A percentile compares a stretch with the other conserved stretches of the same genome.
These are phyloP conservation scores for Moesziomyces antarcticus DNA, from an alignment of 1,284 basidiomycete genomes.

Conservation along the genomic window DNA sequence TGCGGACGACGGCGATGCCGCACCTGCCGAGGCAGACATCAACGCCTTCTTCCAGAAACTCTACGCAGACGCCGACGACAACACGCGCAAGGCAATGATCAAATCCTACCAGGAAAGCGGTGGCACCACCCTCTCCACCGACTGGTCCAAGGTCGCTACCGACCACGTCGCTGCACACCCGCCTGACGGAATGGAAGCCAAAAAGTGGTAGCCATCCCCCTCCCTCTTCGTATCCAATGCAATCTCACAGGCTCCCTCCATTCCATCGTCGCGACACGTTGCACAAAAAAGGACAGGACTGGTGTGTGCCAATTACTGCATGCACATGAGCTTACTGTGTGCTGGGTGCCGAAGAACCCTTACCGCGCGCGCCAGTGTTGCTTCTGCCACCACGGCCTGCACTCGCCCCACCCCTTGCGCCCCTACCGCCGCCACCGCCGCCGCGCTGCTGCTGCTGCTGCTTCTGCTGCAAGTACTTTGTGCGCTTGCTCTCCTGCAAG, in stretches of 20 bases:
- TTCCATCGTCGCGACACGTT: too few species aligned
- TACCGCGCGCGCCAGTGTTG: not conserved
- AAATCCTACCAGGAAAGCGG: conserved; percentile 65
- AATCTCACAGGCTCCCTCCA: too few species aligned
- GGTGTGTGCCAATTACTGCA: not conserved
- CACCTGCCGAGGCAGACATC: conserved; percentile 49
- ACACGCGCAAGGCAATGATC: conserved; percentile 65
- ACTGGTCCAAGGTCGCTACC: conserved; percentile 64
- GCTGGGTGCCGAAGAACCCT: not conserved
- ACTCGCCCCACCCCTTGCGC: conserved; percentile 19
- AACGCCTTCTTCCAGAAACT: conserved; percentile 65
- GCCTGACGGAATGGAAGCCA: conserved; percentile 64
- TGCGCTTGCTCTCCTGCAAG: conserved; percentile 46
- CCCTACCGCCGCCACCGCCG: not conserved
- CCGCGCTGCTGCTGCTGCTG: conserved; percentile 25
- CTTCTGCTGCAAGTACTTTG: conserved; percentile 40
- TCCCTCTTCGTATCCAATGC: not conserved
- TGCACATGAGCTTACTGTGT: not conserved
- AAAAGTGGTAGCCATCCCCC: conserved; percentile 37
- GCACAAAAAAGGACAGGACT: too few species aligned
- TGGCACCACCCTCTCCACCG: conserved; percentile 63
- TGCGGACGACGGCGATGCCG: conserved; percentile 32
- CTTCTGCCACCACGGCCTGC: conserved; percentile 11
- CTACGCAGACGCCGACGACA: conserved; percentile 63
- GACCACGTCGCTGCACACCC: conserved; percentile 39